Evolutionary conservation across 2,329 filamentous ascomycete species (phyloP), one percentile per base, ranked within the genome.

Genomic region (Beauveria sp.): DNA sequence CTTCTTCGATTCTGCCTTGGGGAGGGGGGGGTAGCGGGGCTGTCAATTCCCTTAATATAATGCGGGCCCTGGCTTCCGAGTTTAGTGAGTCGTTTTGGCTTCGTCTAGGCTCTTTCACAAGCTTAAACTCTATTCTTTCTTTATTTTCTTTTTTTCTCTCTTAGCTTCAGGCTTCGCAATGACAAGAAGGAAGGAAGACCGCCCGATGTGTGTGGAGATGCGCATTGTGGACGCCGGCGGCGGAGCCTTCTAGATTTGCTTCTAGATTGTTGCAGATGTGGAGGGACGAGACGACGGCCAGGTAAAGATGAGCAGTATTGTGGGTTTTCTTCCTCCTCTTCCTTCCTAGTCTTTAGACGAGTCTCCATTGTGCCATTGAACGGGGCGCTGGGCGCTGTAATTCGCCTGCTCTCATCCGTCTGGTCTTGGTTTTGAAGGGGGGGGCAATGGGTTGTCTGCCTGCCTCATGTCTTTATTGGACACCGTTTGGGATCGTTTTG

Each of bases 191-290:
- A 30, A 49, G 10, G 20, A 58, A 58, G 49, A 42, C 45, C 16
- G 46, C 22, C 22, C 22, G 22, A 30, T 30, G 56, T 40, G 30
- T 22, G 56, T 58, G 56, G 56, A 10, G 46, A 51, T 22, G 22
- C 18, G 54, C 54, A 56, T 47, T 20, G 56, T 34, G 47, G 56
- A 51, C 46, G 43, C 43, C 16, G 28, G 54, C 46, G 49, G 49
- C 57, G 57, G 38, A 60, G 57, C 28, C 28, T 53, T 60, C 49
- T 50, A 60, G 58, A 60, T 30, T 60, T 60, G 58, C 58, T 60
- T 60, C 58, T 53, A 60, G 58, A 60, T 60, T 60, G 58, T 45
- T 34, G 49, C 49, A 60, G 49, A 60, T 53, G 58, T 60, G 40
- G 26, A 60, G 56, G 56, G 34, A 55, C 52, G 18, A 55, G 52